phyloP scores from a whole-genome alignment of 2,329 filamentous ascomycete species.

The Cercospora berteroae region DNA sequence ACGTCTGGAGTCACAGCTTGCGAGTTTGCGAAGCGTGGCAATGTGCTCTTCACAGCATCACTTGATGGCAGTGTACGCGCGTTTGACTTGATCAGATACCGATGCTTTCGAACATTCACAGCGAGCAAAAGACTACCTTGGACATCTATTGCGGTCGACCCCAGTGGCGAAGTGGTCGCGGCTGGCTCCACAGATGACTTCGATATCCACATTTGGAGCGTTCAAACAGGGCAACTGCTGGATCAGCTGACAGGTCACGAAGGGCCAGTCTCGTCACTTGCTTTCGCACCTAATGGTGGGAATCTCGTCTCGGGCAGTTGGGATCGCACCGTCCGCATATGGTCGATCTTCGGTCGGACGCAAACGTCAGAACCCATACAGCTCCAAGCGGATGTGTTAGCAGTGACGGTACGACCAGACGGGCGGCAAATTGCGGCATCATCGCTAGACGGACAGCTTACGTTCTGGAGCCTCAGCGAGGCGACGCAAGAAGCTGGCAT shows the following conservation, averaged over 20 bases:
- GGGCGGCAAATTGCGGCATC: slow-evolving; percentile 87
- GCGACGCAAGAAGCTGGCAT: slow-evolving; percentile 81
- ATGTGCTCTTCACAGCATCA: slow-evolving; percentile 92
- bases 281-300: slow-evolving; percentile 83
- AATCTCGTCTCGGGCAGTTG: slow-evolving; percentile 88
- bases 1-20: slow-evolving; percentile 91
- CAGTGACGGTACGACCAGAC: slow-evolving; percentile 83
- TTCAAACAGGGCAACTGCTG: slow-evolving; percentile 92
- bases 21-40: slow-evolving; percentile 92
- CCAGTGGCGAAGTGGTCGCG: slow-evolving; percentile 92
- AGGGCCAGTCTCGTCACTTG: slow-evolving; percentile 82
- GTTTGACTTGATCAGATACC: slow-evolving; percentile 93
- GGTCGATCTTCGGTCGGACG: slow-evolving; percentile 90
- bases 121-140: slow-evolving; percentile 89
- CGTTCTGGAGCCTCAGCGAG: slow-evolving; percentile 90
- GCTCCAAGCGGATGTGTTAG: slow-evolving; percentile 84
- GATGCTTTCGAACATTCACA: slow-evolving; percentile 97
- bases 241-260: slow-evolving; percentile 91
- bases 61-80: slow-evolving; percentile 91
- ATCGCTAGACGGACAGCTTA: slow-evolving; percentile 87
- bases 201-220: slow-evolving; percentile 97
- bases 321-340: slow-evolving; percentile 93
- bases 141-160: slow-evolving; percentile 92
- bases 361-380: slow-evolving; percentile 94
- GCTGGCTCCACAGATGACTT: slow-evolving; percentile 95